Evolutionary conservation across 768 basidiomycete species (phyloP).

Genomic region (Termitomyces sp.): DNA sequence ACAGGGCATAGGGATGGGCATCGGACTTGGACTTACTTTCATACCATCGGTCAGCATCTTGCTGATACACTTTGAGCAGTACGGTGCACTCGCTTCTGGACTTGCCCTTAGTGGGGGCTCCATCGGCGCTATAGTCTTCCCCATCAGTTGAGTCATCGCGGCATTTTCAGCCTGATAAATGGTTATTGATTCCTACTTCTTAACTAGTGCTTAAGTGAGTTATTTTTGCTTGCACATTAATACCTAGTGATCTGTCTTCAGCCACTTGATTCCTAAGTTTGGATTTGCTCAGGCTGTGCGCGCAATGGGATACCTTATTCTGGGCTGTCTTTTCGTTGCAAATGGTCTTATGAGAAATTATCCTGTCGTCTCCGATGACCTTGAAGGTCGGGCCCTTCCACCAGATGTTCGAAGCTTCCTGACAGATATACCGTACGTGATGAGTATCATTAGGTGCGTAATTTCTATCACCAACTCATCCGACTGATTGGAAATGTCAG

Average conservation of each 20-base stretch:
- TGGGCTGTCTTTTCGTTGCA: conserved; percentile 19
- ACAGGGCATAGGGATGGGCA: conserved; percentile 22
- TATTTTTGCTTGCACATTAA: too few species aligned
- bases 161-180: too few species aligned
- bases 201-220: too few species aligned
- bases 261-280: conserved; percentile 14
- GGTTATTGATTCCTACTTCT: too few species aligned
- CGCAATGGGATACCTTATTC: neutral
- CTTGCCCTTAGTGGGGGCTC: neutral
- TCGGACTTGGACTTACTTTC: conserved; percentile 34
- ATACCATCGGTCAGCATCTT: conserved; percentile 35
- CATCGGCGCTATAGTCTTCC: conserved; percentile 27
- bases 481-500: neutral
- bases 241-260: neutral
- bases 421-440: conserved; percentile 22
- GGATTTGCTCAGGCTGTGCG: conserved; percentile 25
- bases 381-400: too few species aligned
- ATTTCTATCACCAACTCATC: neutral
- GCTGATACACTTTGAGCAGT: conserved; percentile 34
- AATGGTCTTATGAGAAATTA: conserved; percentile 9
- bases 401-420: conserved; percentile 14
- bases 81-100: conserved; percentile 37
- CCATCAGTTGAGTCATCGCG: conserved; percentile 16
- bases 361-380: too few species aligned
- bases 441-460: conserved; percentile 20